Conservation (phyloP, 2,329 filamentous ascomycete species). For the Rutstroemia sp. region DNA sequence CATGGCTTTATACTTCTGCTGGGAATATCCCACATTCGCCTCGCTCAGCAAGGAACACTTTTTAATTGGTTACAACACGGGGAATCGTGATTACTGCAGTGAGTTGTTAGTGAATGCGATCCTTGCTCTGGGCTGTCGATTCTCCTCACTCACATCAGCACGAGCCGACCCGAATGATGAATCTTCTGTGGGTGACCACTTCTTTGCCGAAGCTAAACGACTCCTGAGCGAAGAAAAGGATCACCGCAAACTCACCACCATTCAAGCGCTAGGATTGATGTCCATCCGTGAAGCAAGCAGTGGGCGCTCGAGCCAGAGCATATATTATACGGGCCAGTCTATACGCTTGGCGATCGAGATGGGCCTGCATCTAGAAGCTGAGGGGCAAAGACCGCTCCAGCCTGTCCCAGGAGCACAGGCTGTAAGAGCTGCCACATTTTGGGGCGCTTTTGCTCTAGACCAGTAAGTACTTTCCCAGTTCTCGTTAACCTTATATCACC, state of each 20-base stretch:
- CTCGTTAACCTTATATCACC: background rate
- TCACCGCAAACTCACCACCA: conserved; percentile 58
- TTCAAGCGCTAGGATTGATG: conserved; percentile 70
- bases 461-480: conserved; percentile 52
- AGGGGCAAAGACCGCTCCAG: conserved; percentile 7
- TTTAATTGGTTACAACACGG: conserved; percentile 14
- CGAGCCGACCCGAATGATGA: conserved; percentile 54
- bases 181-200: conserved; percentile 60
- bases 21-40: conserved; percentile 68
- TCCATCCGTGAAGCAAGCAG: conserved; percentile 64
- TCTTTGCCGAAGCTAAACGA: conserved; percentile 61
- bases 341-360: conserved; percentile 57
- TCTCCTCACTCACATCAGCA: conserved; percentile 59
- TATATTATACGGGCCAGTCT: conserved; percentile 64
- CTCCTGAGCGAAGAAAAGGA: conserved; percentile 46
- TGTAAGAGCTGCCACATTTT: conserved; percentile 42
- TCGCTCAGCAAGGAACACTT: conserved; percentile 47
- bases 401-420: conserved; percentile 34
- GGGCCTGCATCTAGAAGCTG: conserved; percentile 16
- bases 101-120: conserved; percentile 33
- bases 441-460: conserved; percentile 38
- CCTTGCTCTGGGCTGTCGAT: conserved; percentile 54
- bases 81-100: conserved; percentile 29
- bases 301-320: conserved; percentile 63
- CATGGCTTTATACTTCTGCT: conserved; percentile 62